phyloP scores from a whole-genome alignment of 805 yeast species.

The Saccharomycopsis fermentans region DNA sequence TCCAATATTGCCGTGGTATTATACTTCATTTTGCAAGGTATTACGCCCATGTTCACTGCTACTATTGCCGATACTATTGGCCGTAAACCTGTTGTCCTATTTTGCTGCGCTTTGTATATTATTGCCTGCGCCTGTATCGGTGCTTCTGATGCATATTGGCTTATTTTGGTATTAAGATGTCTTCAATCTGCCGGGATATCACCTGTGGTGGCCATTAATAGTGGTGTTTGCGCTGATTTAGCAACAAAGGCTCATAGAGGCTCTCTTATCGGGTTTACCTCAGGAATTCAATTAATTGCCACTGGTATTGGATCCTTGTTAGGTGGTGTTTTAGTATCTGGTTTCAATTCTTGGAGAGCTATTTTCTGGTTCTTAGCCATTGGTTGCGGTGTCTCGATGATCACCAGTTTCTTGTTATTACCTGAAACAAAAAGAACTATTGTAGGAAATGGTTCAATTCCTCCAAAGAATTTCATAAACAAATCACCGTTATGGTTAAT shows the following conservation, averaged over 20 bases:
- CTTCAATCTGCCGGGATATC: constrained; percentile 73
- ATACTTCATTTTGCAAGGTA: constrained; percentile 60
- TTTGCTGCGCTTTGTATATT: constrained; percentile 45
- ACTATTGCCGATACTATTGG: constrained; percentile 37
- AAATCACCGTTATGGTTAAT: constrained; percentile 36
- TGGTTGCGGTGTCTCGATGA: constrained; percentile 40
- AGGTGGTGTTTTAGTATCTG: constrained; percentile 42
- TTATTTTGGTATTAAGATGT: constrained; percentile 57
- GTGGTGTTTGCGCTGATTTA: constrained; percentile 68
- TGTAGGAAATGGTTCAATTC: constrained; percentile 66
- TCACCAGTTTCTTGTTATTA: constrained; percentile 30
- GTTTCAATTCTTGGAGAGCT: constrained; percentile 55
- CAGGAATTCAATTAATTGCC: constrained; percentile 60
- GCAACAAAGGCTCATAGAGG: constrained; percentile 62
- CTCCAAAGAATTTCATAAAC: constrained; percentile 36
- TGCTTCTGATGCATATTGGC: constrained; percentile 42
- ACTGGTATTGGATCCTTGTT: constrained; percentile 74
- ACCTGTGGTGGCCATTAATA: constrained; percentile 59
- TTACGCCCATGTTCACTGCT: constrained; percentile 50
- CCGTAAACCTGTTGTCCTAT: constrained; percentile 54
- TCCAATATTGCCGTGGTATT: constrained; percentile 72
- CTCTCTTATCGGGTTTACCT: constrained; percentile 50
- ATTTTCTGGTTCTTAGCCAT: constrained; percentile 70
- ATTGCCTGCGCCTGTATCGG: constrained; percentile 63
- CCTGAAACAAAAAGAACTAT: constrained; percentile 70